Conservation (phyloP, 805 yeast species). For the Wickerhamiella australiensis region DNA sequence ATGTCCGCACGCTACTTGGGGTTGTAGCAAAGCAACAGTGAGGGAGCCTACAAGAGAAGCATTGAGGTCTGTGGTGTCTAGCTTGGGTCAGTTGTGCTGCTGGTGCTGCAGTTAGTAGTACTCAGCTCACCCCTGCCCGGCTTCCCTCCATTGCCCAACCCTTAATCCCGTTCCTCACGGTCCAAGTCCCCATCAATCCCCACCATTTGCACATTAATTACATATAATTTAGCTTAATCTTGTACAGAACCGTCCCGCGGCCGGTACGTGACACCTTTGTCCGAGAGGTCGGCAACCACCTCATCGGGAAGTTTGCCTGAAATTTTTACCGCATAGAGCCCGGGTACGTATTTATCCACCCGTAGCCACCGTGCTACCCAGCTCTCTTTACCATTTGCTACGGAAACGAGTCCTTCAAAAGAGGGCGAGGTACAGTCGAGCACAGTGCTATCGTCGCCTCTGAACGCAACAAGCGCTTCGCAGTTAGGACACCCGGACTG, state of each 20-base stretch:
- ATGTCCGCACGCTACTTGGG: neutral
- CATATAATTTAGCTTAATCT: constrained; percentile 22
- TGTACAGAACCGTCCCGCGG: constrained; percentile 77
- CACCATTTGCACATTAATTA: too few species aligned
- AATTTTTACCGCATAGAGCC: constrained; percentile 86
- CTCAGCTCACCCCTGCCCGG: too few species aligned
- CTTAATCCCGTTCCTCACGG: too few species aligned
- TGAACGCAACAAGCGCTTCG: constrained; percentile 69
- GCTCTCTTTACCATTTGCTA: constrained; percentile 70
- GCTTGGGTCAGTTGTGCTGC: too few species aligned
- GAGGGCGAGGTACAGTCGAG: constrained; percentile 92
- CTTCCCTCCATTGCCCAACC: neutral
- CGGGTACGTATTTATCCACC: constrained; percentile 77
- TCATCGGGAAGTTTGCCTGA: constrained; percentile 87
- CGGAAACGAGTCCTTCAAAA: constrained; percentile 87
- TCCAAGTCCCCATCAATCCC: too few species aligned
- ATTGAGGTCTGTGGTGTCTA: too few species aligned
- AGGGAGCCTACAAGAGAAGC: too few species aligned
- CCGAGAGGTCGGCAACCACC: constrained; percentile 56
- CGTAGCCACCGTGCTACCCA: constrained; percentile 98
- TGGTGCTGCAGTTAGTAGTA: too few species aligned
- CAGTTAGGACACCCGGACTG: constrained; percentile 93
- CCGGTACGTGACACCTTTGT: constrained; percentile 69
- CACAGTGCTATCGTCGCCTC: constrained; percentile 69
- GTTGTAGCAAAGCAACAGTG: neutral